Evolutionary conservation across 805 yeast species (phyloP).

Genomic region (Hanseniaspora valbyensis): DNA sequence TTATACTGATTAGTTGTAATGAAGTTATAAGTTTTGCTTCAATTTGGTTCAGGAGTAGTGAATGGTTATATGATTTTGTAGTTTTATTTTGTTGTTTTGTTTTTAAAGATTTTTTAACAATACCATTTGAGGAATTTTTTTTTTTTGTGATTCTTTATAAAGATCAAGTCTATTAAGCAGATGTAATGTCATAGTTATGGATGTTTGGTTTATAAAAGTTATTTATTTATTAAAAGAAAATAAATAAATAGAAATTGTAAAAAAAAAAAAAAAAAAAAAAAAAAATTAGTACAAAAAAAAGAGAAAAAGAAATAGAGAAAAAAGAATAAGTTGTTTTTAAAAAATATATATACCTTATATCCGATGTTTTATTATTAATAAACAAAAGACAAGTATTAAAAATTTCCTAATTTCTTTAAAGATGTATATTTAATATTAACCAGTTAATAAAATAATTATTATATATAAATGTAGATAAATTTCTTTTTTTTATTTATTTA

Average conservation of each 20-base stretch:
- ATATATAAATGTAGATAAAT: background rate
- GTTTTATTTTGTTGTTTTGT: background rate
- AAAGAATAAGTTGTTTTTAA: no score
- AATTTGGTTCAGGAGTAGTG: background rate
- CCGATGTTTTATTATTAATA: no score
- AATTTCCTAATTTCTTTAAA: no score
- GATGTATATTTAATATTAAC: no score
- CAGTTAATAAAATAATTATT: no score
- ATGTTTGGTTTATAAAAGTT: background rate
- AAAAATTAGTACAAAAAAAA: background rate
- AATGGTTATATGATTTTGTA: background rate
- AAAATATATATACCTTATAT: no score
- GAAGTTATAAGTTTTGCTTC: slow-evolving; percentile 11
- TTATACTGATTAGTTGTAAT: slow-evolving; percentile 1
- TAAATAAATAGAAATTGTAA: background rate
- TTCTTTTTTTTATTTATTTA: background rate
- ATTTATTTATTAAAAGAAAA: no score
- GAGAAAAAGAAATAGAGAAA: no score
- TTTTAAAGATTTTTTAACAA: background rate
- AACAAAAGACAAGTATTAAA: no score
- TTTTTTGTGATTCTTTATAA: background rate
- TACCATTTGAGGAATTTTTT: background rate
- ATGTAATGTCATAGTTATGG: background rate
- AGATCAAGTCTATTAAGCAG: background rate
- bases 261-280: background rate